phyloP scores from a whole-genome alignment of 2,329 filamentous ascomycete species.

The Colletotrichum sp. region DNA sequence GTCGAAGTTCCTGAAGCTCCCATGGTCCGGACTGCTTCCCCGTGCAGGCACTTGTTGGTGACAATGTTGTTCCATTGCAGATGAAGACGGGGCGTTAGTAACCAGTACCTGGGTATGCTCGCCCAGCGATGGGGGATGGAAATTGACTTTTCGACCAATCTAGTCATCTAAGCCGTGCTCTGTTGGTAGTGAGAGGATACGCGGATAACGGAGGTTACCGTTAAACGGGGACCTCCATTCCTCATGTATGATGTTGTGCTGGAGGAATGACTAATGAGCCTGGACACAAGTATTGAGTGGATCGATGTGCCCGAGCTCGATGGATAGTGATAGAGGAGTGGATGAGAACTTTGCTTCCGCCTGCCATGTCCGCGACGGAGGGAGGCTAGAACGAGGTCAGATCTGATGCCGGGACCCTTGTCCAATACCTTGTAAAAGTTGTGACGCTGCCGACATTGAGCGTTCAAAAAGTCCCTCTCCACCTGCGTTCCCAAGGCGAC shows the following conservation, averaged over 20 bases:
- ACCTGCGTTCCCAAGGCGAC: neutral
- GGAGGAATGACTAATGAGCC: constrained; percentile 7
- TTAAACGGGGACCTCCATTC: neutral
- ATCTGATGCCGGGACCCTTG: neutral
- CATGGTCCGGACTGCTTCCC: neutral
- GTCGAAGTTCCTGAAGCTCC: neutral
- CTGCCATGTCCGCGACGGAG: neutral
- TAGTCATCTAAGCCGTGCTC: neutral
- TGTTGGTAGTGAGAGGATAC: neutral
- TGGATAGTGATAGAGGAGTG: neutral
- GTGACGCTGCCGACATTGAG: neutral
- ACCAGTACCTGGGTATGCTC: neutral
- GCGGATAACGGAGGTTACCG: neutral
- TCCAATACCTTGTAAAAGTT: neutral
- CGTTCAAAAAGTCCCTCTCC: neutral
- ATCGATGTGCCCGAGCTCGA: neutral
- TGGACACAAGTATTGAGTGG: neutral
- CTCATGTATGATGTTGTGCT: neutral
- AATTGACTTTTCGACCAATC: neutral
- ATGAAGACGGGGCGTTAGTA: neutral
- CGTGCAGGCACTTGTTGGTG: neutral
- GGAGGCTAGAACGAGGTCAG: neutral
- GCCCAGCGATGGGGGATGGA: neutral
- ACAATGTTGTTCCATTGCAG: neutral
- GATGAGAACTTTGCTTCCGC: neutral